Base-by-base conservation (phyloP, 192 early-diverging fungal genomes). In the Coemansia javaensis region DNA sequence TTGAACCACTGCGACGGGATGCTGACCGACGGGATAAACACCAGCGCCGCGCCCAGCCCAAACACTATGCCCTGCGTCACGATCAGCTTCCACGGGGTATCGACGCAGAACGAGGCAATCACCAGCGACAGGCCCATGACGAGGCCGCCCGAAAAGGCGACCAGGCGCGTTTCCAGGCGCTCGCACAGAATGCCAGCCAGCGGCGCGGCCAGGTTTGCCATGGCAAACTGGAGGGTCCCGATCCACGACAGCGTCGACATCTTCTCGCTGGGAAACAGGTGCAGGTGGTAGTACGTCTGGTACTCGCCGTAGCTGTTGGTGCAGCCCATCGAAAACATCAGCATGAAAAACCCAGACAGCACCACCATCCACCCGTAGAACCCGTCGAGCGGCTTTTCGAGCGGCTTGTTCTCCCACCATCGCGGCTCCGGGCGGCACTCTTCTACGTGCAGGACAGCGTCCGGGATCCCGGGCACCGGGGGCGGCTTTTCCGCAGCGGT, bases 1-100 rank as follows among this genome's bases (percentile, higher is more conserved):
- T 56, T 56, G 36, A 78, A 82, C 68, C 69, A 82, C 34, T 82
- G 80, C 12, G 78, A 69, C n/a, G 80, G 78, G n/a, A 80, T 59
- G 12, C 71, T 70, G 13, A 60, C 35, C 0, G 73, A 60, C 0
- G 80, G 78, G 21, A 78, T 75, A 47, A 71, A 79, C 9, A 73
- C 73, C 9, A 78, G 31, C 18, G 68, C 52, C 1, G 59, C 68
- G 16, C 78, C 80, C 0, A 79, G 16, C 13, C 62, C 53, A 57
- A 45, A 79, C 34, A 83, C 42, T 18, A 82, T 39, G 24, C 82
- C 82, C 40, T 83, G 85, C 1, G 78, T 60, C 6, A 83, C 40
- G 22, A 80, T 72, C 7, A 85, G 59, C 16, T 82, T 77, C 85
- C 85, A 87, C 0, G 83, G 35, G 0, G 59, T 59, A 14, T 47